A percentile compares a stretch with the other conserved stretches of the same genome.
These are phyloP conservation scores for Fusarium sp. DNA, from an alignment of 2,329 filamentous ascomycete species.

Conservation along the genomic window DNA sequence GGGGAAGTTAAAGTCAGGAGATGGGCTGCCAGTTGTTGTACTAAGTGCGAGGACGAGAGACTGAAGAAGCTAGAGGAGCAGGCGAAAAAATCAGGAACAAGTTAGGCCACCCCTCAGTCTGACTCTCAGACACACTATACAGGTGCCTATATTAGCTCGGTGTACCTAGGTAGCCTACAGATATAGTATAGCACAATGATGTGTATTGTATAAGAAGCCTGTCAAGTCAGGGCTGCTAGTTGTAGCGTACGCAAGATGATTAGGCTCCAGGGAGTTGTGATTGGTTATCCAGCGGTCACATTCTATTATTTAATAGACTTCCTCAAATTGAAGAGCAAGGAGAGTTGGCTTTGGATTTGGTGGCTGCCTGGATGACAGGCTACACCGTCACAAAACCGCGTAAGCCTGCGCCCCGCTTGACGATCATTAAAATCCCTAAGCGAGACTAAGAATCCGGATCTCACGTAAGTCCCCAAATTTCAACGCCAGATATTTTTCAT, in stretches of 20 bases:
- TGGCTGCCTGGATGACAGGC: too few relatives aligned
- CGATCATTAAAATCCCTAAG: not conserved
- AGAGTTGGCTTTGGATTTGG: not conserved
- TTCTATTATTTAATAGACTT: too few relatives aligned
- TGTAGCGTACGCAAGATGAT: too few relatives aligned
- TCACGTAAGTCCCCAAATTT: conserved; percentile 9
- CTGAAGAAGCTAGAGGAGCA: not conserved
- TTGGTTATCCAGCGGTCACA: too few relatives aligned
- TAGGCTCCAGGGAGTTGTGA: too few relatives aligned
- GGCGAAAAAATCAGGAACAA: not conserved
- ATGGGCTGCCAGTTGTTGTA: not conserved
- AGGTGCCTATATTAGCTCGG: too few relatives aligned
- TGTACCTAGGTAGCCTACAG: too few relatives aligned
- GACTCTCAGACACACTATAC: too few relatives aligned
- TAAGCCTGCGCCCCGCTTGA: not conserved
- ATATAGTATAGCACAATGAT: too few relatives aligned
- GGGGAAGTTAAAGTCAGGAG: not conserved
- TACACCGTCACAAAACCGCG: not conserved
- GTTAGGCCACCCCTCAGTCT: too few relatives aligned
- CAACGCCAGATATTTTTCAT: not conserved
- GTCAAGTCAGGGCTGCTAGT: too few relatives aligned
- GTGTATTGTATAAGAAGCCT: too few relatives aligned
- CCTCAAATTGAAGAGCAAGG: not conserved
- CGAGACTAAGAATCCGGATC: not conserved
- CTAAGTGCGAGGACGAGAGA: not conserved